phyloP scores from a whole-genome alignment of 106 monocot genomes.

The Allium cepa region DNA sequence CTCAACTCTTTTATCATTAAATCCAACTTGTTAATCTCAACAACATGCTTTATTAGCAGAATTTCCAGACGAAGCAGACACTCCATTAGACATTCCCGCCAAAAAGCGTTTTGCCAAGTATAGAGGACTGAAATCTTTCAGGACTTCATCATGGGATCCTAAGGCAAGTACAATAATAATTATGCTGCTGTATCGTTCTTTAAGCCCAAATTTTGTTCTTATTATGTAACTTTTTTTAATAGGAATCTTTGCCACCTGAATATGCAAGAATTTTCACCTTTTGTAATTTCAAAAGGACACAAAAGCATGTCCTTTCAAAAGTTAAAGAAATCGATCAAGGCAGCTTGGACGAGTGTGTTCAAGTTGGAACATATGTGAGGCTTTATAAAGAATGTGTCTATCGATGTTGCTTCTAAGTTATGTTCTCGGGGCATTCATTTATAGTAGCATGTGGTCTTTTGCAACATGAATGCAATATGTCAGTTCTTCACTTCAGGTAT shows the following conservation, averaged over 20 bases:
- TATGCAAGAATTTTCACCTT: slow-evolving; percentile 92
- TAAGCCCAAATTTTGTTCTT: too few relatives aligned
- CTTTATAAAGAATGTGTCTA: slow-evolving; percentile 75
- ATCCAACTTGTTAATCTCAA: neutral
- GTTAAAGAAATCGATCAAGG: slow-evolving; percentile 38
- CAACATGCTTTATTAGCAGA: slow-evolving; percentile 26
- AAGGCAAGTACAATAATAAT: slow-evolving; percentile 35
- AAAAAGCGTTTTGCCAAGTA: slow-evolving; percentile 86
- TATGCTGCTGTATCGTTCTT: too few relatives aligned
- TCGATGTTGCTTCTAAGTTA: slow-evolving; percentile 53
- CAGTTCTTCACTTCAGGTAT: slow-evolving; percentile 97
- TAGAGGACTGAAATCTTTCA: slow-evolving; percentile 91
- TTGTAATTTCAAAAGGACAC: slow-evolving; percentile 78
- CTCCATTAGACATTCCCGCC: slow-evolving; percentile 80
- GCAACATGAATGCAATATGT: slow-evolving; percentile 97
- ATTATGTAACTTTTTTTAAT: neutral
- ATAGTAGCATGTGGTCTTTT: slow-evolving; percentile 64
- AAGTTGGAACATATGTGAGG: slow-evolving; percentile 63
- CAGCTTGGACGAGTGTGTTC: slow-evolving; percentile 25
- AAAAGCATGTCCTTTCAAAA: slow-evolving; percentile 68
- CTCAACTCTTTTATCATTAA: neutral
- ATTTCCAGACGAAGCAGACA: slow-evolving; percentile 97
- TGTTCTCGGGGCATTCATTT: slow-evolving; percentile 36
- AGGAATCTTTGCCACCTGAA: slow-evolving; percentile 93
- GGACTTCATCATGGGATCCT: slow-evolving; percentile 94